Conservation (phyloP, 345 rosid species). For the Brassica incana region DNA sequence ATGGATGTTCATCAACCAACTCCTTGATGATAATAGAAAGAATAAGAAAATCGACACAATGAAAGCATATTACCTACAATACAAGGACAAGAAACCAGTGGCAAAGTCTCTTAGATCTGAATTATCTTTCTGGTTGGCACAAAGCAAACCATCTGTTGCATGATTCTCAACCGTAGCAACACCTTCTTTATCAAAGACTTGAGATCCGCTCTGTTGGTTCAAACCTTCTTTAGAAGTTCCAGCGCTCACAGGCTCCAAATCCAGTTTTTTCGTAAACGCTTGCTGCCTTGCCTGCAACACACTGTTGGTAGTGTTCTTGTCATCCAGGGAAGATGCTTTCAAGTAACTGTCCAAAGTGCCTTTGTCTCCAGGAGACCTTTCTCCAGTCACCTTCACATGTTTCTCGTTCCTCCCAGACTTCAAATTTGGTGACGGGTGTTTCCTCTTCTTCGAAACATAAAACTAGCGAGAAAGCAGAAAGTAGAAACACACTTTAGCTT, state of each 20-base stretch:
- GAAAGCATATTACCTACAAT: conserved; percentile 65
- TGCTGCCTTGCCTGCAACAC: conserved; percentile 43
- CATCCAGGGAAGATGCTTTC: conserved; percentile 48
- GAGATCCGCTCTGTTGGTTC: conserved; percentile 37
- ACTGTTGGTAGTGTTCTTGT: conserved; percentile 26
- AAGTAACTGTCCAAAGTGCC: conserved; percentile 68
- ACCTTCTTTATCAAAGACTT: conserved; percentile 43
- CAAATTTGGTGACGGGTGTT: conserved; percentile 59
- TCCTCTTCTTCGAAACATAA: conserved; percentile 78
- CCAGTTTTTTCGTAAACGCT: conserved; percentile 50
- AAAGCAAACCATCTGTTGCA: conserved; percentile 28
- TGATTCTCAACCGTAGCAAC: conserved; percentile 37
- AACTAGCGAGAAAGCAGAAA: conserved; percentile 48
- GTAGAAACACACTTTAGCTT: conserved; percentile 2
- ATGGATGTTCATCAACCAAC: conserved; percentile 6
- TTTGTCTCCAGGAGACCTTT: conserved; percentile 68
- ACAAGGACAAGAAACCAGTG: conserved; percentile 78
- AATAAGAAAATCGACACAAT: neutral
- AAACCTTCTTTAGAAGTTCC: conserved; percentile 35
- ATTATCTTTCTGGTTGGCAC: conserved; percentile 40
- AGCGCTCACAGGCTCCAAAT: conserved; percentile 34
- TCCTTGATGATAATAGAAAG: conserved; percentile 1
- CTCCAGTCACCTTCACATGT: conserved; percentile 48
- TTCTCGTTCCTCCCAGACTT: conserved; percentile 57
- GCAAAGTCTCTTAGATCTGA: conserved; percentile 73